Percentiles rank a stretch among this genome's conserved stretches.
Evolutionary conservation across 768 basidiomycete species (phyloP).

Genomic region (Mycena polygramma): DNA sequence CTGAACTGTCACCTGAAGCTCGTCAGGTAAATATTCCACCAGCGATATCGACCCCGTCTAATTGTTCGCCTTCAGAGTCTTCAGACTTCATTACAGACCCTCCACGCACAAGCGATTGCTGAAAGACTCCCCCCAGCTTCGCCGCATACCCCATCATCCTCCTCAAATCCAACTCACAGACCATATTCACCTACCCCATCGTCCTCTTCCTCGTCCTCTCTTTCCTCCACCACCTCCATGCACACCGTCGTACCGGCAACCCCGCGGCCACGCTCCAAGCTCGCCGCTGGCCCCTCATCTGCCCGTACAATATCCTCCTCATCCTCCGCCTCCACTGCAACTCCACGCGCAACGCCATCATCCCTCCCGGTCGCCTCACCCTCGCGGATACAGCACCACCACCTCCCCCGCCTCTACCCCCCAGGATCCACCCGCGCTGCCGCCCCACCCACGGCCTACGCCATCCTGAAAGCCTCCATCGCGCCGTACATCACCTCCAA

Average conservation of each 20-base stretch:
- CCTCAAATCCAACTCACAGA: conserved; percentile 45
- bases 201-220: conserved; percentile 74
- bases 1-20: conserved; percentile 64
- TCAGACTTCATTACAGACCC: conserved; percentile 55
- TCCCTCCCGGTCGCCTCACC: conserved; percentile 44
- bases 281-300: conserved; percentile 39
- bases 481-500: conserved; percentile 59
- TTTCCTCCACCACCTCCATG: conserved; percentile 78
- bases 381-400: conserved; percentile 31
- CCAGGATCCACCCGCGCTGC: conserved; percentile 40
- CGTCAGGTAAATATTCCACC: conserved; percentile 62
- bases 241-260: conserved; percentile 76
- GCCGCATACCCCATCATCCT: conserved; percentile 28
- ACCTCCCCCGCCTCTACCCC: conserved; percentile 33
- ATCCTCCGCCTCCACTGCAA: conserved; percentile 52
- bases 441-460: conserved; percentile 47
- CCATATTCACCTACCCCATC: conserved; percentile 64
- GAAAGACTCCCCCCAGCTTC: conserved; percentile 46
- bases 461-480: conserved; percentile 63
- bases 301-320: conserved; percentile 45
- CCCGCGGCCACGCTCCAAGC: conserved; percentile 48
- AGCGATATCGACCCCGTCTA: conserved; percentile 25
- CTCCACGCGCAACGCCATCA: conserved; percentile 56
- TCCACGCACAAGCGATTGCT: conserved; percentile 54
- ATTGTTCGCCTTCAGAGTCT: conserved; percentile 48